phyloP scores from a whole-genome alignment of 2,329 filamentous ascomycete species.

The Microcyclospora tardicrescens region DNA sequence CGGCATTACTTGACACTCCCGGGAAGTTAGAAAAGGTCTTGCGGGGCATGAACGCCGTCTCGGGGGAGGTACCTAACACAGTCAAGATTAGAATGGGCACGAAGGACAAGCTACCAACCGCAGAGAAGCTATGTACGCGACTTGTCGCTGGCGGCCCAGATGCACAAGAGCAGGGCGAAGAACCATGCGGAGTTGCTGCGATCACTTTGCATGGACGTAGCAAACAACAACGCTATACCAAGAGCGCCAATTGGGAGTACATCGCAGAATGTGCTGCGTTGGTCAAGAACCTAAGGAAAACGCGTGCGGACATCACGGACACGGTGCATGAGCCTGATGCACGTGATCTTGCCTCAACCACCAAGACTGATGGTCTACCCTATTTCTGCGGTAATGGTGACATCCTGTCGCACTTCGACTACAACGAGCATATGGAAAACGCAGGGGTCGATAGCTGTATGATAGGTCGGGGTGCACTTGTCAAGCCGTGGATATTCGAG shows the following conservation, averaged over 20 bases:
- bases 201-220: conserved; percentile 89
- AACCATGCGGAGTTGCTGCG: conserved; percentile 78
- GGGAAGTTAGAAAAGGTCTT: conserved; percentile 90
- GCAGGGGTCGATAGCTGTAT: conserved; percentile 85
- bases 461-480: conserved; percentile 87
- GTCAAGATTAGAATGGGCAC: conserved; percentile 92
- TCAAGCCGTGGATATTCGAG: conserved; percentile 98
- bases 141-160: conserved; percentile 70
- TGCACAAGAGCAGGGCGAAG: conserved; percentile 50
- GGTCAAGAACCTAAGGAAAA: conserved; percentile 64
- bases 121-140: conserved; percentile 67
- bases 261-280: conserved; percentile 81
- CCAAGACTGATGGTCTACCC: conserved; percentile 41
- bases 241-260: conserved; percentile 85
- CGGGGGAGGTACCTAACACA: conserved; percentile 79
- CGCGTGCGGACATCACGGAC: conserved; percentile 55
- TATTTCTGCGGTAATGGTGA: conserved; percentile 97
- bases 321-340: conserved; percentile 66
- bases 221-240: conserved; percentile 87
- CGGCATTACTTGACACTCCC: conserved; percentile 76
- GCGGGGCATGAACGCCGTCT: conserved; percentile 89
- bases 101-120: conserved; percentile 63
- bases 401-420: conserved; percentile 85
- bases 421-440: conserved; percentile 63
- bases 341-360: conserved; percentile 53